These are phyloP conservation scores for Globisporangium parvum DNA, from an alignment of 352 stramenopile genomes.

Conservation along the genomic window DNA sequence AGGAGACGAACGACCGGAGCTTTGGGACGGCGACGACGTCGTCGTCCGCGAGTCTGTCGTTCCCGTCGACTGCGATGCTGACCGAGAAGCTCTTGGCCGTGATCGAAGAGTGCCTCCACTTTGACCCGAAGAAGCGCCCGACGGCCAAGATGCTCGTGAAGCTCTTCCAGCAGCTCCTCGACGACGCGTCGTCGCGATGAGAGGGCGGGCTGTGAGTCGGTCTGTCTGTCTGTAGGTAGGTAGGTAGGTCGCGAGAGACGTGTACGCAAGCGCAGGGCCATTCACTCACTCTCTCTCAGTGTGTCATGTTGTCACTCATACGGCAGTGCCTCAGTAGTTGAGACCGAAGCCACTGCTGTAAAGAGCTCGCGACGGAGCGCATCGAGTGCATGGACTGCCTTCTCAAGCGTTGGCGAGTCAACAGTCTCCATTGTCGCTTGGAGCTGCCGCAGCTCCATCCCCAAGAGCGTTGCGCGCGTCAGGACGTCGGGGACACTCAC, in stretches of 20 bases:
- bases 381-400: constrained; percentile 1
- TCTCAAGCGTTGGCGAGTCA: constrained; percentile 2
- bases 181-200: constrained; percentile 15
- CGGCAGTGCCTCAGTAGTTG: too few relatives aligned
- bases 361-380: constrained; percentile 5
- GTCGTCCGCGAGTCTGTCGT: constrained; percentile 23
- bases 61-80: constrained; percentile 25
- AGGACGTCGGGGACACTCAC: constrained; percentile 4
- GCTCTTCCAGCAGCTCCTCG: constrained; percentile 39
- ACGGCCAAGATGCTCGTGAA: constrained; percentile 47
- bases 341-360: too few relatives aligned
- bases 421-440: background rate
- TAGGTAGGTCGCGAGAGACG: too few relatives aligned
- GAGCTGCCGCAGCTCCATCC: constrained; percentile 12
- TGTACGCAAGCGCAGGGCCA: too few relatives aligned
- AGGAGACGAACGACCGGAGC: constrained; percentile 29
- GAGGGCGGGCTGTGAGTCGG: too few relatives aligned
- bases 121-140: constrained; percentile 44
- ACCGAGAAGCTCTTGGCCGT: constrained; percentile 38
- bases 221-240: constrained; percentile 1
- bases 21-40: constrained; percentile 35
- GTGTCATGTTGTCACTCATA: too few relatives aligned
- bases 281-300: too few relatives aligned
- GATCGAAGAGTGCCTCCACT: constrained; percentile 56
- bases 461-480: constrained; percentile 6